Base-by-base conservation (phyloP, 768 basidiomycete genomes). In the Termitomyces sp. region DNA sequence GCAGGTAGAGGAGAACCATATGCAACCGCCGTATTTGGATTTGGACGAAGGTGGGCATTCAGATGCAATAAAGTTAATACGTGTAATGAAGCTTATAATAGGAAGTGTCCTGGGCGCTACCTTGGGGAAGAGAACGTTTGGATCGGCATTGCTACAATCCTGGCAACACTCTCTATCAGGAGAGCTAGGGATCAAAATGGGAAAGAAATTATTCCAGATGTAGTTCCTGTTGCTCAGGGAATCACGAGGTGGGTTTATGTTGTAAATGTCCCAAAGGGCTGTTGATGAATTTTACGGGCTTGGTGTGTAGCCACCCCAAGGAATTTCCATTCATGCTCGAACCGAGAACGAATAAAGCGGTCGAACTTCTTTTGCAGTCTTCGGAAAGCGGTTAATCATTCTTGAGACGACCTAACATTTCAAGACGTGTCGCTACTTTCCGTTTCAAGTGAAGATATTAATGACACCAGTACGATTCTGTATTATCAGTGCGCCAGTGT, bases 121-220 rank as follows among this genome's bases (percentile, higher is more conserved):
- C 66, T 82, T 40, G 78, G 74, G 4, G 74, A 79, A n/a, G 70
- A 75, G 1, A 75, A 73, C 13, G 24, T 78, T 38, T 73, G 71
- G 64, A 58, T 62, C 24, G 59, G 58, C 13, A 59, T 68, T 10
- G 62, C 61, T 10, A 64, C 62, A 4, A 60, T 66, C 13, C 57
- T 69, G 9, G 50, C 68, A n/a, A 56, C 58, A 6, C 76, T 78
- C 56, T 61, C 71, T 24, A 73, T 80, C 30, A 58, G 58, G 12
- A 76, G 75, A 58, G 70, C 72, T 1, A 30, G 63, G 4, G 73
- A 75, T 43, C 58, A 57, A 32, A 52, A 67, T 56, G 75, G 77
- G 5, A 54, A 66, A 14, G 72, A 75, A 53, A 67, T 76, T 7
- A 70, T 73, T 35, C 74, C 75, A 10, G 58, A 56, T 2, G 48